Conservation (phyloP, 768 basidiomycete genomes). For the Zangia roseola region DNA sequence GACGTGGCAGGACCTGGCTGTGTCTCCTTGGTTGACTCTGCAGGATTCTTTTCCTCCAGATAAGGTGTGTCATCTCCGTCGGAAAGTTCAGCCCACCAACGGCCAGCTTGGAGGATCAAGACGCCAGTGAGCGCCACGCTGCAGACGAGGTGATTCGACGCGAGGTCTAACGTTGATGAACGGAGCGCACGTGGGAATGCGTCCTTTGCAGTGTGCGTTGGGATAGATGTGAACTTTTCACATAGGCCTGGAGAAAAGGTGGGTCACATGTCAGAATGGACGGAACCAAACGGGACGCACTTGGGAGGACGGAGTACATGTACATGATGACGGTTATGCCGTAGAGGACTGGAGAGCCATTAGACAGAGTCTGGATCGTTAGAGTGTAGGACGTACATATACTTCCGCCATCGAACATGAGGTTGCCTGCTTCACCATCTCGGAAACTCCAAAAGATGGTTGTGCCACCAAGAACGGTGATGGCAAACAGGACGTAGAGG, state of each 20-base stretch:
- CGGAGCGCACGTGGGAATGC: conserved; percentile 65
- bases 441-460: conserved; percentile 78
- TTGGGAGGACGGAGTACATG: conserved; percentile 73
- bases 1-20: conserved; percentile 1
- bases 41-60: conserved; percentile 27
- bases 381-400: conserved; percentile 57
- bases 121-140: conserved; percentile 89
- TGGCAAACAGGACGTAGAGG: conserved; percentile 54
- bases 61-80: conserved; percentile 55
- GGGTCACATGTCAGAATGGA: conserved; percentile 4
- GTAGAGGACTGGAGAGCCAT: conserved; percentile 63
- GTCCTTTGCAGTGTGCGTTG: conserved; percentile 48
- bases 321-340: conserved; percentile 71
- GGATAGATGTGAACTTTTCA: conserved; percentile 57
- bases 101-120: conserved; percentile 75
- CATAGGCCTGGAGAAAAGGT: conserved; percentile 45
- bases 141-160: conserved; percentile 81
- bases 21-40: conserved; percentile 15
- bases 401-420: conserved; percentile 92
- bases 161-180: conserved; percentile 69
- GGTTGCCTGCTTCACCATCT: conserved; percentile 75
- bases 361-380: background rate
- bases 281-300: conserved; percentile 45
- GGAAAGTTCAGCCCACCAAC: conserved; percentile 80
- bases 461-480: conserved; percentile 57